A percentile compares a stretch with the other conserved stretches of the same genome.
Conservation (phyloP, 2,329 filamentous ascomycete genomes). For the Penicillium sp. region DNA sequence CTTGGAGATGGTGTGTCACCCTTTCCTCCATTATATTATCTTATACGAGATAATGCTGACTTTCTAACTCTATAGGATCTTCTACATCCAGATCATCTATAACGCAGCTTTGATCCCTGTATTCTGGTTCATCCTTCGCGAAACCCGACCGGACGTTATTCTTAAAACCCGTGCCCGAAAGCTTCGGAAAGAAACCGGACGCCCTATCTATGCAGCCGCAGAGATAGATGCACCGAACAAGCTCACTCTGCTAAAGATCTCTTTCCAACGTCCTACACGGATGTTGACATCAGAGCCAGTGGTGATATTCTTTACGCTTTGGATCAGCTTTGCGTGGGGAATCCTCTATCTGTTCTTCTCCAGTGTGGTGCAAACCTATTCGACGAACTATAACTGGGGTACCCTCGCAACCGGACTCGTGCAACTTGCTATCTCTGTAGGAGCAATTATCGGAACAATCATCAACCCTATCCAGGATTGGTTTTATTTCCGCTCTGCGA, state of each 20-base stretch:
- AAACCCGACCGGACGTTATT: constrained; percentile 50
- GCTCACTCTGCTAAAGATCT: constrained; percentile 37
- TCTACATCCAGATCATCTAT: constrained; percentile 50
- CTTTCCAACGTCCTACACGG: constrained; percentile 42
- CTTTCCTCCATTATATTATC: neutral
- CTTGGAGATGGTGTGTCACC: constrained; percentile 47
- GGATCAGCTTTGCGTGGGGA: constrained; percentile 50
- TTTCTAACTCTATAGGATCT: constrained; percentile 40
- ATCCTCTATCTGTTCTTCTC: constrained; percentile 50
- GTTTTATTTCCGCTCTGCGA: constrained; percentile 28
- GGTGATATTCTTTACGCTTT: constrained; percentile 48
- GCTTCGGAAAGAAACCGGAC: constrained; percentile 42
- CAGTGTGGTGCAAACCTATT: constrained; percentile 46
- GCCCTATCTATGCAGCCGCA: constrained; percentile 28
- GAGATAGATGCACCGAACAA: constrained; percentile 27
- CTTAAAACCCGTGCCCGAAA: constrained; percentile 42
- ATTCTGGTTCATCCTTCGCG: constrained; percentile 46
- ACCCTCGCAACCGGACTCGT: constrained; percentile 41
- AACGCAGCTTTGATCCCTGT: constrained; percentile 46
- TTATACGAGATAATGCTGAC: neutral
- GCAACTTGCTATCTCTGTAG: constrained; percentile 47
- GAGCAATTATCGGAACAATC: constrained; percentile 46
- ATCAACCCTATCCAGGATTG: constrained; percentile 45
- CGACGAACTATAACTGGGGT: constrained; percentile 40
- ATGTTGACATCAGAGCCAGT: constrained; percentile 49